Evolutionary conservation across 2,329 filamentous ascomycete genomes (phyloP).

Genomic region (Gremmenia infestans): DNA sequence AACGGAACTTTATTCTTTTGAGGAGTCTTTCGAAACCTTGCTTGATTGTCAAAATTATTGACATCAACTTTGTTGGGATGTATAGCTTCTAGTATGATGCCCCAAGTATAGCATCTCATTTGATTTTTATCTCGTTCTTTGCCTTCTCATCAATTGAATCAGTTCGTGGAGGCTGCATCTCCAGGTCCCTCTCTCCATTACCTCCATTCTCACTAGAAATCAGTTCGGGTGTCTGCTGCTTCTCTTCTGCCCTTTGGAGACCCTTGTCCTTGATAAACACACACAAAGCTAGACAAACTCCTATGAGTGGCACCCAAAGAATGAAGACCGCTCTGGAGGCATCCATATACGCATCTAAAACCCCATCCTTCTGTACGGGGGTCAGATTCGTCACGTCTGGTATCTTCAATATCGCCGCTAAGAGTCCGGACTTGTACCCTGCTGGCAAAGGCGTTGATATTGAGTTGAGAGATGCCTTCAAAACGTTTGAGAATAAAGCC

Average conservation of each 20-base stretch:
- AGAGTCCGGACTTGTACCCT: constrained; percentile 15
- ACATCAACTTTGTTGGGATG: no score
- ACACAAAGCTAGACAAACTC: constrained; percentile 44
- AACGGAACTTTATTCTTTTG: neutral
- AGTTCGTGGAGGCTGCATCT: constrained; percentile 2
- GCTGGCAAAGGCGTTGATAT: constrained; percentile 14
- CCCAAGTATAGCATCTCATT: neutral
- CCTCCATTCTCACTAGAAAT: constrained; percentile 2
- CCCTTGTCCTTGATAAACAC: constrained; percentile 48
- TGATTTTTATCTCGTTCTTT: neutral
- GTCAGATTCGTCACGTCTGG: constrained; percentile 20
- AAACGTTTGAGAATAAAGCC: constrained; percentile 40
- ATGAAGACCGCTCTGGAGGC: constrained; percentile 53
- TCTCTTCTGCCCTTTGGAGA: constrained; percentile 33
- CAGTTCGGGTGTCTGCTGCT: neutral
- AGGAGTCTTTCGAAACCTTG: no score
- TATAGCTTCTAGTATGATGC: no score
- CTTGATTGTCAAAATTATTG: no score
- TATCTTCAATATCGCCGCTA: constrained; percentile 24
- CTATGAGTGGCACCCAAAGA: constrained; percentile 50
- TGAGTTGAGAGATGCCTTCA: constrained; percentile 18
- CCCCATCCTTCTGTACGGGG: constrained; percentile 27
- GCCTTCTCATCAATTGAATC: neutral
- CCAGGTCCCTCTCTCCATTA: constrained; percentile 13
- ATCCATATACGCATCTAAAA: constrained; percentile 47